These are phyloP conservation scores for Globisporangium okanoganense DNA, from an alignment of 352 stramenopile species.

Conservation along the genomic window DNA sequence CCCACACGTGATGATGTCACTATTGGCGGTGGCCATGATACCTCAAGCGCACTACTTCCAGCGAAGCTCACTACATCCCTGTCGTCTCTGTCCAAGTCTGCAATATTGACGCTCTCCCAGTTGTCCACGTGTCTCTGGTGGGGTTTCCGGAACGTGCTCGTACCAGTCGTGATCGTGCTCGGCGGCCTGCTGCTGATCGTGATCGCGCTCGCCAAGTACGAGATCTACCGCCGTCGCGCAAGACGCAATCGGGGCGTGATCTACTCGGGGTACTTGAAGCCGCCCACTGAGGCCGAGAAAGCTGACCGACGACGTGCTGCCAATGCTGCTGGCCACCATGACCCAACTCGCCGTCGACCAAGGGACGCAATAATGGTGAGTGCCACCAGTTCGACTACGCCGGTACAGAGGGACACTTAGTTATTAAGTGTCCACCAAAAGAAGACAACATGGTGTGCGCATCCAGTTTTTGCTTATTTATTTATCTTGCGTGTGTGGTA, in stretches of 20 bases:
- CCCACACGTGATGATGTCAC: not conserved
- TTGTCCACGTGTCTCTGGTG: not conserved
- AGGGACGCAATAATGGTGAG: not conserved
- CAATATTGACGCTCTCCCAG: not conserved
- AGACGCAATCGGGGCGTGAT: constrained; percentile 1
- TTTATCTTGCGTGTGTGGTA: not conserved
- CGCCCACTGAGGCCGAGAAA: not conserved
- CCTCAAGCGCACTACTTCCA: no score
- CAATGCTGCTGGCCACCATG: not conserved
- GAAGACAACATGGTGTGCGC: not conserved
- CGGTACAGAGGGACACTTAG: not conserved
- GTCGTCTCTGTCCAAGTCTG: not conserved
- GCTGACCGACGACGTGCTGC: not conserved
- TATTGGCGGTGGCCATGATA: not conserved
- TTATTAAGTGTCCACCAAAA: not conserved
- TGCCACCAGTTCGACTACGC: not conserved
- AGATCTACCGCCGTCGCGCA: not conserved
- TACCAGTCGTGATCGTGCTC: constrained; percentile 7
- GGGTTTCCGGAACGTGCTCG: constrained; percentile 1
- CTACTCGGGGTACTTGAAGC: constrained; percentile 12
- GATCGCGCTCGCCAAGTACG: constrained; percentile 8
- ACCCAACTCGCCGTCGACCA: not conserved
- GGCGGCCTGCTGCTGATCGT: constrained; percentile 3
- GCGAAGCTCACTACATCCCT: not conserved
- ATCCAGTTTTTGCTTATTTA: not conserved